phyloP scores from a whole-genome alignment of 2,329 filamentous ascomycete species.

The Septoria linicola region DNA sequence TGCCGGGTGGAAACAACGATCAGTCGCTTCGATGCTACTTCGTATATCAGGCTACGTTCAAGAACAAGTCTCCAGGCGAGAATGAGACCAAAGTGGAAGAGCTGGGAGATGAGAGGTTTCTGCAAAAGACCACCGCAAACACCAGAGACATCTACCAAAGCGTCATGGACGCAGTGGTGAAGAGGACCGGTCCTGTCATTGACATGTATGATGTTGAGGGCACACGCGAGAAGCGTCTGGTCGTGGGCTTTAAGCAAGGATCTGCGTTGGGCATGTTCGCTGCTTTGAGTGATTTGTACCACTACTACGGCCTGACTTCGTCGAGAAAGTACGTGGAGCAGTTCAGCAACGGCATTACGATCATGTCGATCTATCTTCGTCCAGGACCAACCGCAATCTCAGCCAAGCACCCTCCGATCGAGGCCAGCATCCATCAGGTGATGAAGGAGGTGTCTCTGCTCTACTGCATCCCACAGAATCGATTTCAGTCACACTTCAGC shows the following conservation, averaged over 20 bases:
- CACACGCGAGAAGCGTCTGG: conserved; percentile 86
- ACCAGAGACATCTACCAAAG: conserved; percentile 95
- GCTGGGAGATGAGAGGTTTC: conserved; percentile 89
- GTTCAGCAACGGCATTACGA: conserved; percentile 96
- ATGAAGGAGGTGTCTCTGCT: conserved; percentile 96
- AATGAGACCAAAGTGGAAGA: conserved; percentile 86
- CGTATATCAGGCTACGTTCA: conserved; percentile 94
- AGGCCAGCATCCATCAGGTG: conserved; percentile 96
- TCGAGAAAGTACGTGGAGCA: conserved; percentile 96
- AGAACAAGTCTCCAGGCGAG: conserved; percentile 67
- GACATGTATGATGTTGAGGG: conserved; percentile 96
- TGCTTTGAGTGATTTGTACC: conserved; percentile 90
- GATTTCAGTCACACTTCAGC: conserved; percentile 86
- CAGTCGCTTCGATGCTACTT: conserved; percentile 96
- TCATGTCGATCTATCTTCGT: conserved; percentile 92
- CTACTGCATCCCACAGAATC: conserved; percentile 97
- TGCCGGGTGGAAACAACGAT: conserved; percentile 68
- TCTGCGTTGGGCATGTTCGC: conserved; percentile 93
- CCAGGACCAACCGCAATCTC: conserved; percentile 61
- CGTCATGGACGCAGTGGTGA: conserved; percentile 81
- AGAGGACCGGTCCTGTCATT: conserved; percentile 87
- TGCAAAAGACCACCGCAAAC: conserved; percentile 93
- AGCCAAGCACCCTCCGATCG: conserved; percentile 70
- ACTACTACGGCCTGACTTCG: conserved; percentile 96
- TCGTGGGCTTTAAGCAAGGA: conserved; percentile 90